Conservation (phyloP, 768 basidiomycete species). For the Russula sp. region DNA sequence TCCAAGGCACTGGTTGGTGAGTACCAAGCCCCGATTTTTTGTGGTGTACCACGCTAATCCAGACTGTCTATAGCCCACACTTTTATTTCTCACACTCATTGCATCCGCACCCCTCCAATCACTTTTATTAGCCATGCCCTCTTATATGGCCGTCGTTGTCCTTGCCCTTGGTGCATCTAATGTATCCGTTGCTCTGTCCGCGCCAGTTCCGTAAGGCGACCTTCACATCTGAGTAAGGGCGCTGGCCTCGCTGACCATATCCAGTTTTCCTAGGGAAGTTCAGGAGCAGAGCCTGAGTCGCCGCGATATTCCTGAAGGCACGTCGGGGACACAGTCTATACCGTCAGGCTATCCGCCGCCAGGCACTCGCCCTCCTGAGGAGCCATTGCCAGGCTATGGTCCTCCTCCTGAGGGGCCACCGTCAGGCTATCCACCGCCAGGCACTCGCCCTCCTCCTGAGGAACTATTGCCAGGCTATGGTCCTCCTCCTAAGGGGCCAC, state of each 20-base stretch:
- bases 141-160: conserved; percentile 1
- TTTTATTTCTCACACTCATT: neutral
- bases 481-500: no score
- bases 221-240: neutral
- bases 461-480: no score
- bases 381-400: no score
- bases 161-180: conserved; percentile 8
- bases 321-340: no score
- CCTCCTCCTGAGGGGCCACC: no score
- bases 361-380: no score
- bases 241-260: neutral
- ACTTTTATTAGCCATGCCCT: conserved; percentile 1
- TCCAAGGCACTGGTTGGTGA: conserved; percentile 19
- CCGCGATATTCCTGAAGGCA: no score
- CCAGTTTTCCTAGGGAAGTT: neutral
- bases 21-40: neutral
- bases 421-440: no score
- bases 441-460: no score
- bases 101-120: neutral
- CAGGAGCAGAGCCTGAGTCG: neutral
- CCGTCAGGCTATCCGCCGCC: no score
- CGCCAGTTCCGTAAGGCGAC: neutral
- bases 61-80: neutral
- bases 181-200: neutral
- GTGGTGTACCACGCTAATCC: neutral